Conservation (phyloP, 1,139 yeast species). For the Yarrowia galli region DNA sequence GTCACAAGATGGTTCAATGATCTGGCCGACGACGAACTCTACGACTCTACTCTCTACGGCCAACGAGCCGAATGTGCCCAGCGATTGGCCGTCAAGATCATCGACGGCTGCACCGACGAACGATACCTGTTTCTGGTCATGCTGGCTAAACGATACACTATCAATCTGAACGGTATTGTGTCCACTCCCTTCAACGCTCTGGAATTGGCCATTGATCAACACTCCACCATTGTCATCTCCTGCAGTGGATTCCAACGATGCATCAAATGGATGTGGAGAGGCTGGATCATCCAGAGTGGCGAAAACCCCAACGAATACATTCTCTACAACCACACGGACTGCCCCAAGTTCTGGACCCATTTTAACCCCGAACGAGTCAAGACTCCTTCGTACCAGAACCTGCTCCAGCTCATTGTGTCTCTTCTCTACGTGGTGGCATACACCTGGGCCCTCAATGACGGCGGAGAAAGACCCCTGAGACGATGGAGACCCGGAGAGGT, state of each 20-base stretch:
- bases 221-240: slow-evolving; percentile 76
- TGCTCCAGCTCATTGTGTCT: slow-evolving; percentile 71
- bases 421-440: slow-evolving; percentile 67
- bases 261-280: slow-evolving; percentile 90
- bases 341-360: slow-evolving; percentile 62
- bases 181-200: slow-evolving; percentile 71
- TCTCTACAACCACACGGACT: slow-evolving; percentile 61
- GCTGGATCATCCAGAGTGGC: slow-evolving; percentile 86
- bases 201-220: slow-evolving; percentile 87
- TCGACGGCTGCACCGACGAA: slow-evolving; percentile 65
- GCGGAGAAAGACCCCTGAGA: slow-evolving; percentile 11
- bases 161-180: slow-evolving; percentile 69
- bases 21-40: slow-evolving; percentile 65
- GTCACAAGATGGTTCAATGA: slow-evolving; percentile 82
- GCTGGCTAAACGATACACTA: slow-evolving; percentile 77
- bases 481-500: slow-evolving; percentile 55
- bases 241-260: slow-evolving; percentile 86
- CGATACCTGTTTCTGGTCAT: slow-evolving; percentile 76
- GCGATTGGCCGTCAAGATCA: slow-evolving; percentile 69
- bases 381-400: slow-evolving; percentile 83
- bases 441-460: slow-evolving; percentile 40
- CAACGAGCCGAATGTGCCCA: slow-evolving; percentile 75
- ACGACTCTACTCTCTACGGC: slow-evolving; percentile 68
- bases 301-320: slow-evolving; percentile 70
- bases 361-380: slow-evolving; percentile 83